Evolutionary conservation across 345 rosid genomes (phyloP), one percentile per base, ranked within the genome.

Genomic region (Linum tenue): DNA sequence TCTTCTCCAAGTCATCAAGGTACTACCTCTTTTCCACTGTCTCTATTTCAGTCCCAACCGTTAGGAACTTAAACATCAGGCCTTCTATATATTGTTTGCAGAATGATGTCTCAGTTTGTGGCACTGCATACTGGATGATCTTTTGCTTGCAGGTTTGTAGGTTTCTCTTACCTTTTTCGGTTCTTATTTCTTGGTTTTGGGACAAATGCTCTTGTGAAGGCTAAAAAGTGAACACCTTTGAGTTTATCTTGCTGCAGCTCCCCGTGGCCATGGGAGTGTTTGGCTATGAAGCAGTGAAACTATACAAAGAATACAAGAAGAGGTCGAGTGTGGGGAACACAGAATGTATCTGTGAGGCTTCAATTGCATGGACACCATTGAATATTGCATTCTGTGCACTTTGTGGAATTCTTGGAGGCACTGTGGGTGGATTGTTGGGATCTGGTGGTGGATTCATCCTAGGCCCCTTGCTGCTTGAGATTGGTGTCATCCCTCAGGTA

Each of bases 371-470:
- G 99, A 90, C 87, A 7, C 77, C 84, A 37, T 12, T 81, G 68
- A 82, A 91, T 73, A 80, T 94, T 62, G 71, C 80, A 59, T 88
- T 94, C 67, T 90, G 96, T 69, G 95, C 96, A 39, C 77, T 92
- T 0, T 92, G 96, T 69, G 95, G 96, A 36, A 73, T 85, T 69
- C 59, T 84, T 16, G 98, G 98, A 56, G 98, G 97, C 38, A 79
- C 86, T 0, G 98, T 92, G 0, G 98, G 98, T 2, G 98, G 98
- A 65, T 84, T 92, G 2, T 96, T 92, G 0, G 98, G 98, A 22
- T 92, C 98, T 0, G 97, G 98, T 35, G 98, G 98, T 17, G 98
- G 98, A 0, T 92, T 92, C 87, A 81, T 92, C 63, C 82, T 92
- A 3, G 95, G 98, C 0, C 98, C 98, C 0, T 84, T 92, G n/a